A percentile compares a stretch with the other conserved stretches of the same genome.
Evolutionary conservation across 768 basidiomycete genomes (phyloP).

Genomic region (Megacollybia marginata): DNA sequence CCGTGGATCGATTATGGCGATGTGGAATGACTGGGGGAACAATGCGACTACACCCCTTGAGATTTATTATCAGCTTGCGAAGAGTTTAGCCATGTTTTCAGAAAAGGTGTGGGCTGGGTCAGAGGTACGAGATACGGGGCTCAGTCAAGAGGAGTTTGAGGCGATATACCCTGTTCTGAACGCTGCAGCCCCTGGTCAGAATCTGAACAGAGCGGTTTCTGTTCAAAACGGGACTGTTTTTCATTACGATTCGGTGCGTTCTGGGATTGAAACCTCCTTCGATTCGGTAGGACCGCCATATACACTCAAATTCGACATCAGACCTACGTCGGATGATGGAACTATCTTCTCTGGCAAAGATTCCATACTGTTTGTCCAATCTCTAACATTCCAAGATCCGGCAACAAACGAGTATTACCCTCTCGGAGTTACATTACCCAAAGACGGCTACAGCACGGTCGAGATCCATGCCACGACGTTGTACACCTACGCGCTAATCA

Average conservation of each 20-base stretch:
- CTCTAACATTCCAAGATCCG: constrained; percentile 31
- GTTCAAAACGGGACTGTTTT: constrained; percentile 22
- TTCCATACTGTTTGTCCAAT: constrained; percentile 25
- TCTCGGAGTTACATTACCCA: constrained; percentile 21
- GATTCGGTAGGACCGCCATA: constrained; percentile 37
- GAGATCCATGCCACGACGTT: constrained; percentile 28
- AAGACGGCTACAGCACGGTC: constrained; percentile 23
- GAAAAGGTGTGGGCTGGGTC: constrained; percentile 36
- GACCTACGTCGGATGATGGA: constrained; percentile 16
- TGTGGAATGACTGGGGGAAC: constrained; percentile 40
- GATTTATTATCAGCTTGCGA: constrained; percentile 34
- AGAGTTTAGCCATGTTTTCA: constrained; percentile 30
- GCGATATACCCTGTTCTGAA: constrained; percentile 27
- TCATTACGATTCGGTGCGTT: constrained; percentile 10
- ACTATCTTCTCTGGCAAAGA: constrained; percentile 28
- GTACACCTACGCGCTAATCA: constrained; percentile 25
- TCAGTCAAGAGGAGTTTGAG: constrained; percentile 29
- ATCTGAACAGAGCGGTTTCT: constrained; percentile 31
- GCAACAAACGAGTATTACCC: constrained; percentile 24
- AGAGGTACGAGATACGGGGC: constrained; percentile 22
- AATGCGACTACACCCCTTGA: constrained; percentile 37
- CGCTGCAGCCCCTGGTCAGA: constrained; percentile 33
- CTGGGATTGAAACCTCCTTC: constrained; percentile 20
- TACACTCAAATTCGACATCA: constrained; percentile 30
- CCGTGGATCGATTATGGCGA: constrained; percentile 26